Base-by-base conservation (phyloP, 1,284 basidiomycete genomes). In the Cronartium ribicola region DNA sequence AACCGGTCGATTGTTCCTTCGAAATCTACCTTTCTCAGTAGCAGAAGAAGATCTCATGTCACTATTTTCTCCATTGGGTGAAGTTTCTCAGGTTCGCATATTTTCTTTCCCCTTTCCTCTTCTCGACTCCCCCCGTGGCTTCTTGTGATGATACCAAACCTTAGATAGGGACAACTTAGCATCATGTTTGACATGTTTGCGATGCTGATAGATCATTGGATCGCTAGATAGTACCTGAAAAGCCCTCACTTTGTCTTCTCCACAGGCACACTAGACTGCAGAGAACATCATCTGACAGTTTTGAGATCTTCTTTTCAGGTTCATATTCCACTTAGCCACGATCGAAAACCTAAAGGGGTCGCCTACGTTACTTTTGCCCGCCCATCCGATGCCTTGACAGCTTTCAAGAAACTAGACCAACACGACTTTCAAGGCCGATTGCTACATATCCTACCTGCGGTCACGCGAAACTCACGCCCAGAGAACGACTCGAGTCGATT, bases 341-440 rank as follows among this genome's bases (percentile, higher is more conserved):
- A 83, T 0, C 88, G 88, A 3, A 88, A 88, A 77, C 84, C 87
- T 0, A 95, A 94, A 81, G 91, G 95, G 63, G 83, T 84, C 0
- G 92, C 90, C 0, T 98, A 94, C 78, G 86, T 97, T 22, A 88
- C 88, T 0, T 98, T 90, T 79, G 81, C 82, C 3, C 83, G 87
- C 7, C 83, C 91, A 0, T 80, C 85, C 1, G 84, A 87, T 62
- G 94, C 95, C 0, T 79, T 94, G 0, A 82, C 85, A 0, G 95
- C 94, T 0, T 92, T 88, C 77, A 85, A 89, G 75, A 84, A 84
- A 0, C 85, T 96, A 41, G 94, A 98, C 80, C 89, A 88, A 77
- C 88, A 85, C 62, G 89, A 91, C 0, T 95, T 97, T 82, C 93
- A 96, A 83, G 95, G 95, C 4, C 88, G 95, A 17, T 81, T 98